phyloP scores from a whole-genome alignment of 202 grass and related monocot genomes.

The Schoenoplectus triqueter region DNA sequence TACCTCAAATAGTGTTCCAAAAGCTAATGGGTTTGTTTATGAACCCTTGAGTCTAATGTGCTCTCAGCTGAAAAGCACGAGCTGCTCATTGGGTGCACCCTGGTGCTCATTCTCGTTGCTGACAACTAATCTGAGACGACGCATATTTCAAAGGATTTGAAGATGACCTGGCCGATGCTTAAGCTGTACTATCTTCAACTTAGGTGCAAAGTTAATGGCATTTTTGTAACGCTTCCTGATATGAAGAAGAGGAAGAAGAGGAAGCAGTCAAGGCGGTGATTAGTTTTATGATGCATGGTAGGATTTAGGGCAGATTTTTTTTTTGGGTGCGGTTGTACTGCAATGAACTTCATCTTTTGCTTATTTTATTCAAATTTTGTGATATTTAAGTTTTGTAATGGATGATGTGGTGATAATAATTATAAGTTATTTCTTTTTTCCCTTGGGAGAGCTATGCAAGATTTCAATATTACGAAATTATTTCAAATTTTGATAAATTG shows the following conservation, averaged over 20 bases:
- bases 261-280: conserved; percentile 16
- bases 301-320: neutral
- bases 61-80: conserved; percentile 70
- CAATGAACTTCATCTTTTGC: neutral
- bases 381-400: too few species aligned
- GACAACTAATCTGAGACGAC: conserved; percentile 60
- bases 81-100: conserved; percentile 82
- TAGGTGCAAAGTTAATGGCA: conserved; percentile 52
- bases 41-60: conserved; percentile 43
- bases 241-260: conserved; percentile 31
- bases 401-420: too few species aligned
- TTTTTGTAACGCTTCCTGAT: conserved; percentile 52
- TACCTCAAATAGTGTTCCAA: conserved; percentile 59
- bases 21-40: conserved; percentile 59
- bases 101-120: conserved; percentile 81
- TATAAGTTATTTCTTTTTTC: neutral
- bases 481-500: neutral
- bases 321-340: neutral
- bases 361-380: neutral
- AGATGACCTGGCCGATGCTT: conserved; percentile 54
- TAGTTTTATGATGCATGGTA: neutral
- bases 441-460: too few species aligned
- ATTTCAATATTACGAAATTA: neutral
- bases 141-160: conserved; percentile 78
- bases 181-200: conserved; percentile 77